A percentile compares a stretch with the other conserved stretches of the same genome.
Evolutionary conservation across 257 asterid genomes (phyloP).

Genomic region (Nicotiana paniculata): DNA sequence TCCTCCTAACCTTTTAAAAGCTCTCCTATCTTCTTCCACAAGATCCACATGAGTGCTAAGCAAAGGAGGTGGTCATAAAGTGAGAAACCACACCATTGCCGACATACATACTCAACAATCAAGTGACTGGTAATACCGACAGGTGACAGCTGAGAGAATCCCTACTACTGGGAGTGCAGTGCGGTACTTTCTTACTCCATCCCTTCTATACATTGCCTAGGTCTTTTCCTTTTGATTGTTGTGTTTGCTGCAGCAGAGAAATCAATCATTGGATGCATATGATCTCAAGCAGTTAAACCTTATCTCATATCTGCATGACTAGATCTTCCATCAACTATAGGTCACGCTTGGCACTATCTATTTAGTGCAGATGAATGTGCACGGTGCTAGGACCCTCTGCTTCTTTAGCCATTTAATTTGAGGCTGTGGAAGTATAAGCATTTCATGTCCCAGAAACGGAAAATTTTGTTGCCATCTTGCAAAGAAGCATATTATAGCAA

Average conservation of each 20-base stretch:
- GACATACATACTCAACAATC: background rate
- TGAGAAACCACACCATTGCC: background rate
- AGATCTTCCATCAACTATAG: background rate
- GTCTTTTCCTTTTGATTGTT: background rate
- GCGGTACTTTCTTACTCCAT: background rate
- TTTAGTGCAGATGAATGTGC: constrained; percentile 2
- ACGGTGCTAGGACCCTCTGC: background rate
- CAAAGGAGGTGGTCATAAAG: background rate
- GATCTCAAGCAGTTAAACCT: background rate
- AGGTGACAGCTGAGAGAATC: background rate
- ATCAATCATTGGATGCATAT: background rate
- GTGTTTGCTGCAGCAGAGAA: background rate
- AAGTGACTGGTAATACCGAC: background rate
- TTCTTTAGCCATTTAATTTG: background rate
- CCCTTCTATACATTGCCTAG: background rate
- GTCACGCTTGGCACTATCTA: background rate
- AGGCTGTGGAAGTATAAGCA: background rate
- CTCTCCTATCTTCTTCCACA: background rate
- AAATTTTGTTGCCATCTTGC: background rate
- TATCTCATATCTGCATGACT: background rate
- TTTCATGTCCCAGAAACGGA: background rate
- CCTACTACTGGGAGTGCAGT: background rate
- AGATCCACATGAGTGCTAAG: background rate
- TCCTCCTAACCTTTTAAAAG: background rate
- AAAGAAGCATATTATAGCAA: background rate